Evolutionary conservation across 2,329 filamentous ascomycete species (phyloP), one percentile per base, ranked within the genome.

Genomic region (Colletotrichum ledebouriae): DNA sequence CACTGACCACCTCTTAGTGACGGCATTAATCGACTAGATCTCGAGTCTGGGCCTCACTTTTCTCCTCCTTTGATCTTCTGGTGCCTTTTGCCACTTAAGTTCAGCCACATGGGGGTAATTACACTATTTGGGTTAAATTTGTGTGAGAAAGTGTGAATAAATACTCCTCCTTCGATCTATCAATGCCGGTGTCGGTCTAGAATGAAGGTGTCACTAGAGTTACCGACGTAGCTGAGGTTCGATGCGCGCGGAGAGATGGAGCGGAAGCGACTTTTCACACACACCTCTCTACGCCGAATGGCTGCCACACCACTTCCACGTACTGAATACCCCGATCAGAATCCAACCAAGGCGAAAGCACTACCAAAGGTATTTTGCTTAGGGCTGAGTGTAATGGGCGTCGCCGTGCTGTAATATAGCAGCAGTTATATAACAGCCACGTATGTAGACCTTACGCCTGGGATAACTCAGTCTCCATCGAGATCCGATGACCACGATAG

Each of bases 1-100:
- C 59, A 63, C 53, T 58, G 59, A 58, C 59, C 64, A 63, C 46
- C 59, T 33, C 15, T n/a, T 9, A 6, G n/a, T 29, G 41, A 39
- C 63, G n/a, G 33, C 20, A 47, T 12, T 49, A 17, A n/a, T 7
- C n/a, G n/a, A 17, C 17, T 34, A 44, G n/a, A 22, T 63, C 50
- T 53, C 25, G 29, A 15, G 52, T 33, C 60, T 49, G 33, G 50
- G 20, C 53, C 22, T 53, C 29, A 4, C 29, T 29, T 29, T 29
- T 29, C 11, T 15, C 37, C 10, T 39, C 37, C 37, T 29, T 7
- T 39, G 37, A 13, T 13, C 13, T 39, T 17, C 17, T 17, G 17
- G 17, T 17, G 17, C 17, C 17, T 17, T 17, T 17, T 17, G 17
- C 17, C 17, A 17, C 17, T 17, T 17, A 17, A 17, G 17, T 17